phyloP scores from a whole-genome alignment of 805 yeast genomes.

The Candida nanaspora region DNA sequence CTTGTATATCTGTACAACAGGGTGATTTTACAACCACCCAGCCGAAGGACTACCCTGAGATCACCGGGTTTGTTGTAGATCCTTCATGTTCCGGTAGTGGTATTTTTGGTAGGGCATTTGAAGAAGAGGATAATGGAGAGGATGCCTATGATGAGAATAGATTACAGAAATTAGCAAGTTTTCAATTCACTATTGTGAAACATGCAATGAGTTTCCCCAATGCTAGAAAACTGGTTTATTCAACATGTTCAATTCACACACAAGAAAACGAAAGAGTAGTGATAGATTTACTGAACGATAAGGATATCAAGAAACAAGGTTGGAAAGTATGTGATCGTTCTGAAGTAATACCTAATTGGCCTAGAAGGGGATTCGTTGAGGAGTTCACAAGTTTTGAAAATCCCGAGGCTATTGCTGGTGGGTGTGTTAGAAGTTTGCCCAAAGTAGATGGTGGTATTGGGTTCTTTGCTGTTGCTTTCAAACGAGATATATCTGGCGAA shows the following conservation, averaged over 20 bases:
- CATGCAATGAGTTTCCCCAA: constrained; percentile 82
- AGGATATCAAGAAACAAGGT: constrained; percentile 54
- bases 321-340: constrained; percentile 64
- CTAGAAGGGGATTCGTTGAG: constrained; percentile 68
- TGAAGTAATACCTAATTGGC: constrained; percentile 78
- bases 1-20: constrained; percentile 34
- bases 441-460: constrained; percentile 98
- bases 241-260: constrained; percentile 92
- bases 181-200: constrained; percentile 80
- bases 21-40: constrained; percentile 57
- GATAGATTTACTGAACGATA: constrained; percentile 62
- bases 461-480: constrained; percentile 91
- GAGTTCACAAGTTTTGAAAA: constrained; percentile 52
- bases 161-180: constrained; percentile 67
- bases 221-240: constrained; percentile 76
- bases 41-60: constrained; percentile 53
- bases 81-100: constrained; percentile 99
- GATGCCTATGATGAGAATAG: constrained; percentile 39
- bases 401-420: constrained; percentile 61
- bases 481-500: constrained; percentile 30
- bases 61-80: constrained; percentile 82
- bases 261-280: constrained; percentile 94
- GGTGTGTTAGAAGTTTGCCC: constrained; percentile 82
- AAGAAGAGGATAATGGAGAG: constrained; percentile 47
- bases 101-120: constrained; percentile 81